A percentile compares a stretch with the other conserved stretches of the same genome.
Evolutionary conservation across 2,329 filamentous ascomycete genomes (phyloP).

Genomic region (Pseudogymnoascus sp.): DNA sequence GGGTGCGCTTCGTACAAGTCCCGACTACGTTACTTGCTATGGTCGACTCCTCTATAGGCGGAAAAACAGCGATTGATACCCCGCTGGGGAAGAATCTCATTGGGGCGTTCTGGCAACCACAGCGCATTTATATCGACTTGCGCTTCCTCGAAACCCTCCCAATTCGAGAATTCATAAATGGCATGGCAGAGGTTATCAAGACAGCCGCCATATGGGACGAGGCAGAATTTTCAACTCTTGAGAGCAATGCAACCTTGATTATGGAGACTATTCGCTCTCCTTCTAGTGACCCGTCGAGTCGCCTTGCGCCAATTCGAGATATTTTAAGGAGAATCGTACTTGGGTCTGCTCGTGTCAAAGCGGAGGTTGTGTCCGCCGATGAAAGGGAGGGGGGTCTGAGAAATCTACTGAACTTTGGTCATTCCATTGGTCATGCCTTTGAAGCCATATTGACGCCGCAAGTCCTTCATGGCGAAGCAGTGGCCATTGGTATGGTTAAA

Average conservation of each 20-base stretch:
- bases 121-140: slow-evolving; percentile 89
- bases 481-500: slow-evolving; percentile 97
- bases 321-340: slow-evolving; percentile 74
- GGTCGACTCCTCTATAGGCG: slow-evolving; percentile 97
- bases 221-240: slow-evolving; percentile 73
- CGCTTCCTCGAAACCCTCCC: slow-evolving; percentile 86
- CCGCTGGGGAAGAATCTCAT: slow-evolving; percentile 94
- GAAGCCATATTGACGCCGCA: slow-evolving; percentile 94
- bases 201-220: slow-evolving; percentile 96
- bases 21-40: slow-evolving; percentile 91
- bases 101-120: slow-evolving; percentile 93
- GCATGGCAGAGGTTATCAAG: slow-evolving; percentile 97
- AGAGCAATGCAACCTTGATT: slow-evolving; percentile 72
- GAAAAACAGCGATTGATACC: slow-evolving; percentile 96
- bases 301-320: slow-evolving; percentile 63
- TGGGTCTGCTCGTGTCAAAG: slow-evolving; percentile 88
- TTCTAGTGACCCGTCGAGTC: slow-evolving; percentile 40
- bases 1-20: slow-evolving; percentile 91
- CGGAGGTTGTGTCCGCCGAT: slow-evolving; percentile 86
- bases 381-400: slow-evolving; percentile 89
- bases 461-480: slow-evolving; percentile 88
- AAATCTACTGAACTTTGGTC: slow-evolving; percentile 94
- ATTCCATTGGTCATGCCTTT: slow-evolving; percentile 94
- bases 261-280: slow-evolving; percentile 62
- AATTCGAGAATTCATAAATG: slow-evolving; percentile 90